Evolutionary conservation across 1,139 yeast genomes (phyloP).

Genomic region (Lodderomyces parapsilosis): DNA sequence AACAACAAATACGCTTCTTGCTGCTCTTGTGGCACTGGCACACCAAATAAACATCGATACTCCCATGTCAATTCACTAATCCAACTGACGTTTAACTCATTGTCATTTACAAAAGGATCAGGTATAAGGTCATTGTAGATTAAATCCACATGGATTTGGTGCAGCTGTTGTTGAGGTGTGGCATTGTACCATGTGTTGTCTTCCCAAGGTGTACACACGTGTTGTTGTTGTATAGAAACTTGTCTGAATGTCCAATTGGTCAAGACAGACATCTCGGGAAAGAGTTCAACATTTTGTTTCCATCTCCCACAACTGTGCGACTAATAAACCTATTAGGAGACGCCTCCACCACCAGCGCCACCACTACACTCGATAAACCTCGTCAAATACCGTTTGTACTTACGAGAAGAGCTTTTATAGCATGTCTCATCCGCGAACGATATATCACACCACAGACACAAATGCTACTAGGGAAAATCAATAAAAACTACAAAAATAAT

Average conservation of each 20-base stretch:
- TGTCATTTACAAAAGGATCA: constrained; percentile 42
- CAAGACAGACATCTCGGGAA: constrained; percentile 6
- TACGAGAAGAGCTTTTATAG: too few species aligned
- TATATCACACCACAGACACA: too few species aligned
- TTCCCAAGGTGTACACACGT: not conserved
- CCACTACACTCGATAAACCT: too few species aligned
- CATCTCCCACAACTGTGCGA: too few species aligned
- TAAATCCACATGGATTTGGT: constrained; percentile 40
- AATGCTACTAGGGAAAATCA: too few species aligned
- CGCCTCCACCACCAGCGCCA: too few species aligned
- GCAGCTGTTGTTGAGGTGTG: constrained; percentile 9
- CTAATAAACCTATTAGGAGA: too few species aligned
- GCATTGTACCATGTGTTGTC: constrained; percentile 3
- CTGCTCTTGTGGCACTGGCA: constrained; percentile 7
- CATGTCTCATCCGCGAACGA: too few species aligned
- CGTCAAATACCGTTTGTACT: too few species aligned
- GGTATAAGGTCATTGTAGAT: constrained; percentile 33
- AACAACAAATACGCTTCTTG: constrained; percentile 21
- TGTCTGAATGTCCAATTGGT: constrained; percentile 12
- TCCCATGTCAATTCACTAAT: constrained; percentile 46
- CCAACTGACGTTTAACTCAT: constrained; percentile 47
- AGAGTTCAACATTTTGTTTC: too few species aligned
- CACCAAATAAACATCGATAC: constrained; percentile 23
- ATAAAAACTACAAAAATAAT: too few species aligned
- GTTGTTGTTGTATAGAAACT: constrained; percentile 1